phyloP scores from a whole-genome alignment of 257 asterid genomes.

The Prunella vulgaris region DNA sequence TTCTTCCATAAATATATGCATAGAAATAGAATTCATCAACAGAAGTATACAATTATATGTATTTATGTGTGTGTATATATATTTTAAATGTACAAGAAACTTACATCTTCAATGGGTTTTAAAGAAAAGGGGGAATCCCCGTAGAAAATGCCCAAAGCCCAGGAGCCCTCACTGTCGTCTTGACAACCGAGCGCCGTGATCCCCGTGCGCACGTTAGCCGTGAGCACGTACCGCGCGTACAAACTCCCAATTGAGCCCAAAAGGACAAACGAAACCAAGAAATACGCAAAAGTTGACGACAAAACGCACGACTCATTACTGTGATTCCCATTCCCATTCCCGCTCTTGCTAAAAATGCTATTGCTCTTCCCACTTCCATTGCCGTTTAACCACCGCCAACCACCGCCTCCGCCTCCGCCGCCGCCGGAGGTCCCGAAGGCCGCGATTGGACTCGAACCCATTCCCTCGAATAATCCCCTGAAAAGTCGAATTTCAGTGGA shows the following conservation, averaged over 20 bases:
- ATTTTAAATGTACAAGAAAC: conserved; percentile 4
- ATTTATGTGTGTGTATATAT: too few relatives aligned
- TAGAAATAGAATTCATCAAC: neutral
- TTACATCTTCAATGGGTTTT: conserved; percentile 86
- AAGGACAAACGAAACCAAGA: conserved; percentile 50
- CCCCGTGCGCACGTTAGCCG: conserved; percentile 57
- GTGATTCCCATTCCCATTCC: conserved; percentile 7
- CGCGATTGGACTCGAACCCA: conserved; percentile 35
- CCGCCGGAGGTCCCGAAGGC: conserved; percentile 17
- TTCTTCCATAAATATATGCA: too few relatives aligned
- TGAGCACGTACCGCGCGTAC: conserved; percentile 52
- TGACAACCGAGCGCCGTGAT: conserved; percentile 54
- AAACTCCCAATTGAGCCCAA: conserved; percentile 67
- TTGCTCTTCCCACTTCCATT: conserved; percentile 26
- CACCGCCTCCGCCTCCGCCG: conserved; percentile 20
- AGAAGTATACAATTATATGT: too few relatives aligned
- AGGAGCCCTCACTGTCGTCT: conserved; percentile 85
- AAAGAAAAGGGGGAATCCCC: conserved; percentile 93
- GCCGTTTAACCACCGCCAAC: conserved; percentile 27
- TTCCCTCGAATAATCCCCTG: neutral
- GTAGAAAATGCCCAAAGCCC: conserved; percentile 83
- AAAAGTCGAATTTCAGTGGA: neutral
- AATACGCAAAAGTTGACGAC: conserved; percentile 53
- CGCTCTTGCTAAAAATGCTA: conserved; percentile 6
- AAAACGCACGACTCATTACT: conserved; percentile 27